Base-by-base conservation (phyloP, 2,329 filamentous ascomycete species). In the Volutella citrinella region DNA sequence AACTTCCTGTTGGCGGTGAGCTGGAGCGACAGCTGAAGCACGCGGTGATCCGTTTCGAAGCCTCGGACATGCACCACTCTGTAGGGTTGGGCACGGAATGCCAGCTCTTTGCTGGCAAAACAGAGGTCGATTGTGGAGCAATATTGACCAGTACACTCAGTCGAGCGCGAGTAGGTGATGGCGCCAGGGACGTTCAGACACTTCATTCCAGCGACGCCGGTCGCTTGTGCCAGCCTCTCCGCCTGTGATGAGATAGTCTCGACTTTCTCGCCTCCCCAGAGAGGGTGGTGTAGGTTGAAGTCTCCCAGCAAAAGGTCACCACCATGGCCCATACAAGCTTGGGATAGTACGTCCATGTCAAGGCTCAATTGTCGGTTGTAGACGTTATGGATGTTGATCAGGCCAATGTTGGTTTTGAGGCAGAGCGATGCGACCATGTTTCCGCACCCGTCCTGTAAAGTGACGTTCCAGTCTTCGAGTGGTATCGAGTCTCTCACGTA, bases 281-380 rank as follows among this genome's bases (percentile, higher is more conserved):
- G n/a, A 3, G 10, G 2, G 10, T 43, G 17, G 10, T 34, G 27
- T 4, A 40, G 15, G 9, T 43, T 43, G 23, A 37, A 40, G 13
- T 40, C 33, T 4, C 40, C 32, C 22, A 40, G 23, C 1, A 43
- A 15, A 5, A 40, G 25, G 19, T 40, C 30, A 3, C 19, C 19
- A 7, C 13, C 12, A 3, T 17, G 17, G 2, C 5, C 7, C 1
- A 27, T 43, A 3, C 26, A 34, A 7, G 13, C 29, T 5, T 5
- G 16, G 7, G 34, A 10, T 15, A 43, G 6, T 2, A 14, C 9
- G 10, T 33, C 8, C 2, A 37, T 15, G 6, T 34, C 11, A 6
- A 36, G 3, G 6, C 26, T 7, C 6, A 31, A 20, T 4, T 30
- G 11, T 6, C 16, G 19, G 9, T 43, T 40, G 13, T 43, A 40